Evolutionary conservation across 2,329 filamentous ascomycete genomes (phyloP).

Genomic region (Colletotrichum graminicola): DNA sequence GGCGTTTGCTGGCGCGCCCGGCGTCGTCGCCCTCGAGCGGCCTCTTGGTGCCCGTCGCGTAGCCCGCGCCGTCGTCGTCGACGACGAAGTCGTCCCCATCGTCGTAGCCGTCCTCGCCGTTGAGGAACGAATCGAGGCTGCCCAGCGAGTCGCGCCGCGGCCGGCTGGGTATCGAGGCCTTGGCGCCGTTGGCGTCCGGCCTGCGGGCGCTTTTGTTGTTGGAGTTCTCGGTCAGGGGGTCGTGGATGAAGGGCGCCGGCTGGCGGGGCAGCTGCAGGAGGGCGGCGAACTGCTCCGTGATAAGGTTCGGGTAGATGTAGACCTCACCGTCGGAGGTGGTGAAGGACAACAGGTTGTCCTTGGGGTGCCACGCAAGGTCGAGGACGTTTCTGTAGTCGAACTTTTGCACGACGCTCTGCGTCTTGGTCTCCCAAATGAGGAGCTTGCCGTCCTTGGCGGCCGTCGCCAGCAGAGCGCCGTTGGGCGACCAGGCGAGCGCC

Average conservation of each 20-base stretch:
- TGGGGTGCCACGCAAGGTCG: conserved; percentile 91
- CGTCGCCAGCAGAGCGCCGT: conserved; percentile 86
- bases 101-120: conserved; percentile 63
- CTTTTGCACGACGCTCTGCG: conserved; percentile 82
- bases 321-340: conserved; percentile 94
- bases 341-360: conserved; percentile 88
- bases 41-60: conserved; percentile 73
- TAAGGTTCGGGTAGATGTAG: conserved; percentile 84
- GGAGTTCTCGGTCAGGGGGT: conserved; percentile 77
- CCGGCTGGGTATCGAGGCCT: conserved; percentile 43
- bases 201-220: conserved; percentile 73
- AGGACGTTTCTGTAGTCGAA: conserved; percentile 87
- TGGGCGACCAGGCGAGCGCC: conserved; percentile 91
- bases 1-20: conserved; percentile 61
- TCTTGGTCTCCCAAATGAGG: conserved; percentile 89
- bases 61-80: conserved; percentile 95
- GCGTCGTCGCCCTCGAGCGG: conserved; percentile 58
- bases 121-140: conserved; percentile 86
- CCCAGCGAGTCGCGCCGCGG: conserved; percentile 75
- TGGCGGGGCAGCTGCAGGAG: conserved; percentile 72
- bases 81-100: conserved; percentile 86
- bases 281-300: conserved; percentile 68
- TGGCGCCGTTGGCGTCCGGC: conserved; percentile 51
- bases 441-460: conserved; percentile 77
- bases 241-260: conserved; percentile 87